Evolutionary conservation across 208 protist species (phyloP), one percentile per base, ranked within the genome.

Genomic region (Crithidia mellificae): DNA sequence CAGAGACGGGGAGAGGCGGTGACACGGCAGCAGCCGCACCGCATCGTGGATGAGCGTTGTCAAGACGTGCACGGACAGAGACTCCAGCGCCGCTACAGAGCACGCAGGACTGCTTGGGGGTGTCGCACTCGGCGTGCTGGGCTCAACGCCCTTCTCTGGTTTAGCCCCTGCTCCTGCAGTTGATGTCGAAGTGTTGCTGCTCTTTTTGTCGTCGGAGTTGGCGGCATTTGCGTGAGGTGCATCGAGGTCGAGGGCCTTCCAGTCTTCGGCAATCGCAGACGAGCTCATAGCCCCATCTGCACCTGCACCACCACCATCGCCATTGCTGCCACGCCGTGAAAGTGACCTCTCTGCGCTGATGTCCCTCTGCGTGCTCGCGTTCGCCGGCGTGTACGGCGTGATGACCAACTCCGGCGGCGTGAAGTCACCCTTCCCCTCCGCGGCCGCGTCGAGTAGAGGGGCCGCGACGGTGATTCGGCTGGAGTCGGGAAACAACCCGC

Each of bases 11-110:
- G 52, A 56, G 19, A 12, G 52, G 17, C 17, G 56, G 56, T 24
- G 17, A 14, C 22, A 36, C 56, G 57, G 57, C 19, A 63, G 44
- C 39, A 63, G 44, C 17, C 57, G 39, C 43, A 63, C 57, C 7
- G 57, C 57, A 43, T 63, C 57, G 57, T 41, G 57, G 17, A 63
- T 63, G 1, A 63, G 44, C 8, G 44, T 6, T 14, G 5, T 12
- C 22, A 51, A 29, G 17, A 63, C 29, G n/a, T 25, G 25, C 39
- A 17, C 57, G 14, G 57, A 63, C 9, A 41, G 29, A 2, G 57
- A 17, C 44, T 63, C 57, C 19, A 63, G 15, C 25, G 57, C 57
- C n/a, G 19, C 57, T 3, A 63, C 57, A 0, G 55, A 38, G 20
- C 38, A 50, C 2, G 14, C 46, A 27, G 46, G 41, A 17, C 41